Evolutionary conservation across 768 basidiomycete species (phyloP), one percentile per base, ranked within the genome.

Genomic region (Brasilioporus rufonigricans): DNA sequence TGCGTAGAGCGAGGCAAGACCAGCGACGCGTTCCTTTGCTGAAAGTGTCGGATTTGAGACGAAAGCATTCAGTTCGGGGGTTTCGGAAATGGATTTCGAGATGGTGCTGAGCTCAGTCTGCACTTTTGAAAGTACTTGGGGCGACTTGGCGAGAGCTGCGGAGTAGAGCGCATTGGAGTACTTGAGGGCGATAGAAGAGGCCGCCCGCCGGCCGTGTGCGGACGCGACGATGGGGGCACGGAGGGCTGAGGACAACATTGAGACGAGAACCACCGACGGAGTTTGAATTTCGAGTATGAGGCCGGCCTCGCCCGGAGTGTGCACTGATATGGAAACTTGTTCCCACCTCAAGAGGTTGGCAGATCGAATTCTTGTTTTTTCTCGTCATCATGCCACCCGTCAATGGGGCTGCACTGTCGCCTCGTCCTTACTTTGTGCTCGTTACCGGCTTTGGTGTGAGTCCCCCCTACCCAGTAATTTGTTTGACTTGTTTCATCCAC

Each of bases 31-130:
- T 52, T 97, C 95, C 44, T 83, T 79, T 41, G 81, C 73, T 9
- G 93, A 91, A 19, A 99, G 82, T 11, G 96, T 95, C 43, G 97
- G 97, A 79, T 99, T 98, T 61, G 74, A 73, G 67, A 99, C 78
- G 75, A 96, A 91, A 4, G 82, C 71, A 55, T 74, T 75, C 62
- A 93, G 72, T 62, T 86, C 84, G 53, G 86, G 78, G 55, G 81
- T 78, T 35, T 79, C 74, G 67, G 82, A 78, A 72, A 98, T 81
- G 70, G 86, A 77, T 68, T 79, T 79, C 60, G 85, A 77, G 71
- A 98, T 82, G 61, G 74, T 73, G 63, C 74, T 76, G 61, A 98
- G 84, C 69, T 98, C 97, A 45, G 84, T 68, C 72, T 94, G 90
- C 65, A 98, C 91, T 70, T 89, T 86, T 73, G 73, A 85, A 73